These are phyloP conservation scores for Aspergillus wentii DNA, from an alignment of 495 filamentous ascomycete species.

Conservation along the genomic window DNA sequence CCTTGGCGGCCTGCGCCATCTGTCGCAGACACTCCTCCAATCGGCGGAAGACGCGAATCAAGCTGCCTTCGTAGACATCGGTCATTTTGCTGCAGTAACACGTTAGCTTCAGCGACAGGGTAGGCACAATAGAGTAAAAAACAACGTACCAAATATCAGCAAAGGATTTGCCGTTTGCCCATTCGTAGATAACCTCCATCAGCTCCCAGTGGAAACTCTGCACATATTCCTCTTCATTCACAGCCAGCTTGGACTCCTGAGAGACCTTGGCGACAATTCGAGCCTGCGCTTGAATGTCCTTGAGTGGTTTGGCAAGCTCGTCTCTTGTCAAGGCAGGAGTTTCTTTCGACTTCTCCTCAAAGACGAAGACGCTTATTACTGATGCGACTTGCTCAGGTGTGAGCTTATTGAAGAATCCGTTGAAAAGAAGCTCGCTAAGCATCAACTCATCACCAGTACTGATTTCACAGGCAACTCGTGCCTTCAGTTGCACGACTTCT, in stretches of 20 bases:
- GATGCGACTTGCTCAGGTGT: slow-evolving; percentile 81
- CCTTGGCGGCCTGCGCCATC: slow-evolving; percentile 93
- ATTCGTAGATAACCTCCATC: slow-evolving; percentile 94
- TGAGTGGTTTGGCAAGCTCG: slow-evolving; percentile 78
- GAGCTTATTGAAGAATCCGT: slow-evolving; percentile 95
- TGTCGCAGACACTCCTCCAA: slow-evolving; percentile 94
- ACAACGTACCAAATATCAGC: slow-evolving; percentile 92
- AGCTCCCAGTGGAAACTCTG: slow-evolving; percentile 82
- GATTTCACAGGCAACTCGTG: slow-evolving; percentile 94
- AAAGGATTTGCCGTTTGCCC: slow-evolving; percentile 90
- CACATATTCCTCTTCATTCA: slow-evolving; percentile 92
- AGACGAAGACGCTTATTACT: slow-evolving; percentile 87
- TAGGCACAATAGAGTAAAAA: neutral
- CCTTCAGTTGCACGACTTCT: slow-evolving; percentile 93
- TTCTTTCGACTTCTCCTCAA: slow-evolving; percentile 87
- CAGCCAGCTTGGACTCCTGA: slow-evolving; percentile 80
- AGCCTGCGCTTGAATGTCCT: slow-evolving; percentile 80
- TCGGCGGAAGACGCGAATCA: slow-evolving; percentile 93
- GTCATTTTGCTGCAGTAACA: slow-evolving; percentile 81
- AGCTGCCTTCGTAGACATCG: slow-evolving; percentile 90
- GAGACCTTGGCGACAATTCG: slow-evolving; percentile 86
- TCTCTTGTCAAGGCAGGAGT: slow-evolving; percentile 59
- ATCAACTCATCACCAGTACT: slow-evolving; percentile 89
- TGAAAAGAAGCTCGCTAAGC: slow-evolving; percentile 88
- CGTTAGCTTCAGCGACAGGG: neutral